Base-by-base conservation (phyloP, 2,329 filamentous ascomycete species). In the Neofusicoccum sp. region DNA sequence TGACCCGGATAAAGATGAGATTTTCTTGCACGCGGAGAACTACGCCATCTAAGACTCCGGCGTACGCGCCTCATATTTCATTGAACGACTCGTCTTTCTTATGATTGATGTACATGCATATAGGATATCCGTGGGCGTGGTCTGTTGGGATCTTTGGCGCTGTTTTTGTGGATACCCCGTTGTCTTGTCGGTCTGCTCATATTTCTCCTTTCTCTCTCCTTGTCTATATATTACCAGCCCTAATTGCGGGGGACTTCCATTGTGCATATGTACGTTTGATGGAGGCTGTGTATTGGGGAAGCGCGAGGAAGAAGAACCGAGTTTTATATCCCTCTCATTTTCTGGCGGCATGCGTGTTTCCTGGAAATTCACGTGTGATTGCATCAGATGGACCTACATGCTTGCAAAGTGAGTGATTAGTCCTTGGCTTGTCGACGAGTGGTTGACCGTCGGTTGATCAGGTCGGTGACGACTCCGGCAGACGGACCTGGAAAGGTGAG, bases 11-110 rank as follows among this genome's bases (percentile, higher is more conserved):
- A 84, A 89, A 48, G 93, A 97, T 71, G 93, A 97, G 82, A 89
- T 98, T 59, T 97, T 93, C 73, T 76, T 97, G 73, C 93, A 97
- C 78, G 90, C 93, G 3, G 93, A 98, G 80, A 97, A 97, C 74
- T 97, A 96, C 78, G 90, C 92, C 56, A 80, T 96, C 64, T 96
- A 75, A 82, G 34, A 3, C 12, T 11, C 6, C 28, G 24, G 9
- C 49, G 30, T 16, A 41, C 26, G 14, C 24, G 24, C 12, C 6
- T 20, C 28, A 11, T 8, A 7, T 31, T 43, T 41, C 20, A 30
- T 53, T 28, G 14, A 16, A 16, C 20, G 36, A n/a, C 14, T 40
- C 12, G 4, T 43, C 41, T n/a, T 7, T 12, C 6, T 30, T 16
- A 16, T 20, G 4, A 34, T 20, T 2, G 28, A 30, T 33, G 26